Percentiles rank a stretch among this genome's conserved stretches.
phyloP scores from a whole-genome alignment of 1,139 yeast species.

The Yamadazyma trypodendri region DNA sequence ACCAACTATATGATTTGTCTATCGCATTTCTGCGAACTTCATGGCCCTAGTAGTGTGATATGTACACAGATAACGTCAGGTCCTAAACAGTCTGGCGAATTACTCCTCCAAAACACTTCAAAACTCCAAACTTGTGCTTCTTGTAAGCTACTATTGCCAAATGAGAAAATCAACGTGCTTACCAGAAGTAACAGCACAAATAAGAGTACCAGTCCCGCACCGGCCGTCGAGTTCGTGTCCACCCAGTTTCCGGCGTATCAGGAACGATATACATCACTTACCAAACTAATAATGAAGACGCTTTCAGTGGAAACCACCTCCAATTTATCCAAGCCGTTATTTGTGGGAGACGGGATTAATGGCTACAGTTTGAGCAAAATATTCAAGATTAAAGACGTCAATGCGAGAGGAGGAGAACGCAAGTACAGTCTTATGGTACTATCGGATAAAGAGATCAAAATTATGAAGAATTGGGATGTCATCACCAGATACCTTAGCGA shows the following conservation, averaged over 20 bases:
- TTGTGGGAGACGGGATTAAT: constrained; percentile 65
- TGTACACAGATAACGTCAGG: constrained; percentile 54
- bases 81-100: constrained; percentile 7
- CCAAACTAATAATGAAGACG: constrained; percentile 62
- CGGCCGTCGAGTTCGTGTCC: constrained; percentile 26
- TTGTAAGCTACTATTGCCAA: constrained; percentile 53
- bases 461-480: constrained; percentile 59
- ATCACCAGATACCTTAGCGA: constrained; percentile 51
- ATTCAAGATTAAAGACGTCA: constrained; percentile 65
- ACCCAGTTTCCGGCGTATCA: constrained; percentile 68
- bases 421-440: constrained; percentile 66
- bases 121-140: constrained; percentile 56
- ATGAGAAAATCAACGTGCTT: constrained; percentile 28
- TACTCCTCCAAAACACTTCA: constrained; percentile 25
- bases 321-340: constrained; percentile 64
- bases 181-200: constrained; percentile 14
- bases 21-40: constrained; percentile 84
- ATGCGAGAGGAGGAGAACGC: constrained; percentile 79
- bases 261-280: constrained; percentile 49
- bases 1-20: constrained; percentile 49
- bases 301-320: constrained; percentile 72
- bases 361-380: constrained; percentile 69
- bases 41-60: constrained; percentile 76
- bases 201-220: constrained; percentile 4
- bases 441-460: constrained; percentile 53